phyloP scores from a whole-genome alignment of 805 yeast genomes.

The Ogataea pignaliae region DNA sequence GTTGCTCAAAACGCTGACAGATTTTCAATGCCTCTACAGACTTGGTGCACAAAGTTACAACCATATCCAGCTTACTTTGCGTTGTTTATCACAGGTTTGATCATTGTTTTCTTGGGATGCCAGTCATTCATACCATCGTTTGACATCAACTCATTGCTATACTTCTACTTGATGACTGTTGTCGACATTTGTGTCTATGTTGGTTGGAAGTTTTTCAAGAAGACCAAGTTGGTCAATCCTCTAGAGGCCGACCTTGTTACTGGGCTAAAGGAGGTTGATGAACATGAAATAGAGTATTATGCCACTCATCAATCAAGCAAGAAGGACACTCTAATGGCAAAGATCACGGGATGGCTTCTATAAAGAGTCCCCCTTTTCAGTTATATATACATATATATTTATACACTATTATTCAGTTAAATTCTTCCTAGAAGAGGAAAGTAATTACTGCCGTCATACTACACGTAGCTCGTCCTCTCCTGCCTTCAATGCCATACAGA shows the following conservation, averaged over 20 bases:
- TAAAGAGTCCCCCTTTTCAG: too few relatives aligned
- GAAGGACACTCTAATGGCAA: too few relatives aligned
- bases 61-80: slow-evolving; percentile 34
- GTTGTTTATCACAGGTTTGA: slow-evolving; percentile 20
- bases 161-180: slow-evolving; percentile 39
- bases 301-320: neutral
- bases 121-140: slow-evolving; percentile 33
- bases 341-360: too few relatives aligned
- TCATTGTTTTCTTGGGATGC: slow-evolving; percentile 26
- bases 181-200: slow-evolving; percentile 33
- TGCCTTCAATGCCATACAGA: too few relatives aligned
- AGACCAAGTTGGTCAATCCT: slow-evolving; percentile 33
- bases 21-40: slow-evolving; percentile 33
- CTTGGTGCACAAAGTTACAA: slow-evolving; percentile 33
- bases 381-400: too few relatives aligned
- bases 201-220: slow-evolving; percentile 34
- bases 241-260: slow-evolving; percentile 35
- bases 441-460: too few relatives aligned
- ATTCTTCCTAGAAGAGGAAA: too few relatives aligned
- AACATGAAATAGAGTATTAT: slow-evolving; percentile 28
- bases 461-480: too few relatives aligned
- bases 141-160: slow-evolving; percentile 33
- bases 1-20: slow-evolving; percentile 38
- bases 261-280: slow-evolving; percentile 36
- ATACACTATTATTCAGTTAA: too few relatives aligned